Conservation (phyloP, 2,329 filamentous ascomycete genomes). For the Dryadomyces quercivorus region DNA sequence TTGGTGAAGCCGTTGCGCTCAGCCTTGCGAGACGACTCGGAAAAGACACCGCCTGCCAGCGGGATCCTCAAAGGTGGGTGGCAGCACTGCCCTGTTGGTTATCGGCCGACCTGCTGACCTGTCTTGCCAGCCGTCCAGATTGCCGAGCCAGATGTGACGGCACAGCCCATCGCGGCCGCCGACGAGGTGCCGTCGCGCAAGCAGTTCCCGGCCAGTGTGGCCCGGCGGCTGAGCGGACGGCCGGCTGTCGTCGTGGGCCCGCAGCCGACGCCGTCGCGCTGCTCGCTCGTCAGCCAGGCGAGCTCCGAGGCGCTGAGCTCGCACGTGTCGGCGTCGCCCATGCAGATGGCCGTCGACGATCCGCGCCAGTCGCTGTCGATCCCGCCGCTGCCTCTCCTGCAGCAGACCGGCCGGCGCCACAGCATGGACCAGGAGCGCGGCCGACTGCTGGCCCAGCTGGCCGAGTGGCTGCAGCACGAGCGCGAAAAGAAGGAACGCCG, state of each 20-base stretch:
- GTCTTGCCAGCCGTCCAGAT: constrained; percentile 39
- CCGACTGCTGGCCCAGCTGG: constrained; percentile 59
- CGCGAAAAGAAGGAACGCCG: constrained; percentile 51
- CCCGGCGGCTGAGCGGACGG: constrained; percentile 31
- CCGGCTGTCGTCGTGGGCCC: constrained; percentile 19
- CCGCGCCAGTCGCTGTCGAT: not conserved
- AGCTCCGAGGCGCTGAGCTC: constrained; percentile 21
- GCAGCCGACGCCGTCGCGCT: constrained; percentile 27
- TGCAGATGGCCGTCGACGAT: constrained; percentile 17
- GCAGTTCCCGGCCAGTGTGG: constrained; percentile 31
- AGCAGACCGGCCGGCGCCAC: constrained; percentile 22
- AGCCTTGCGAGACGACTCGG: constrained; percentile 20
- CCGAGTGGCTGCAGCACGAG: constrained; percentile 75
- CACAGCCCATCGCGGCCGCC: constrained; percentile 12
- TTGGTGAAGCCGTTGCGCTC: constrained; percentile 24
- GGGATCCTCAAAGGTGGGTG: constrained; percentile 9
- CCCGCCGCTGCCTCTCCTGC: constrained; percentile 7
- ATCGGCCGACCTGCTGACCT: not conserved
- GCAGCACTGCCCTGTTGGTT: not conserved
- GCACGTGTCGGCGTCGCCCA: constrained; percentile 13
- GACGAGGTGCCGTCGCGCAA: constrained; percentile 28
- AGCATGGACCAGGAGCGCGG: constrained; percentile 28
- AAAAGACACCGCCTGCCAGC: constrained; percentile 9
- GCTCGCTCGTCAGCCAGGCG: constrained; percentile 28
- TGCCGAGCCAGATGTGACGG: constrained; percentile 31